A percentile compares a stretch with the other conserved stretches of the same genome.
These are phyloP conservation scores for Coemansia sp. DNA, from an alignment of 192 early-diverging fungal genomes.

Conservation along the genomic window DNA sequence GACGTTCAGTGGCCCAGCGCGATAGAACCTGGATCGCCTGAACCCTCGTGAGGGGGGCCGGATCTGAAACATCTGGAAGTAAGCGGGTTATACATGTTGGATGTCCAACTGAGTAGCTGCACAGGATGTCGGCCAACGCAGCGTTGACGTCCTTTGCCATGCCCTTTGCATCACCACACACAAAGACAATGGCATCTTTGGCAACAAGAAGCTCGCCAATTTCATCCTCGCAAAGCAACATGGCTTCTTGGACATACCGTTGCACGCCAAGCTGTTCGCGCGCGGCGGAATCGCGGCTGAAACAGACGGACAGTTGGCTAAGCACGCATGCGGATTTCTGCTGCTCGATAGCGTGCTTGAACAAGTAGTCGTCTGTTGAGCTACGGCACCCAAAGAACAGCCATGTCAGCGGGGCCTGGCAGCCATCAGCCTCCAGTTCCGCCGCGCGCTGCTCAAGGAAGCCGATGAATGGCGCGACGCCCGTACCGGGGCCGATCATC, in stretches of 20 bases:
- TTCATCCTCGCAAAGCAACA: slow-evolving; percentile 57
- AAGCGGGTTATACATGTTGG: slow-evolving; percentile 16
- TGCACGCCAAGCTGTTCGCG: slow-evolving; percentile 47
- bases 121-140: slow-evolving; percentile 66
- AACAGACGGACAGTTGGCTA: slow-evolving; percentile 59
- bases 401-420: slow-evolving; percentile 36
- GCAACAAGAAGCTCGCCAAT: slow-evolving; percentile 61
- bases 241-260: slow-evolving; percentile 84
- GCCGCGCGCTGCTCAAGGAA: slow-evolving; percentile 78
- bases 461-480: slow-evolving; percentile 90
- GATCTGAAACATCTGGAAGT: slow-evolving; percentile 37
- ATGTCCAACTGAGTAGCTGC: slow-evolving; percentile 37
- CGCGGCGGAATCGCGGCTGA: slow-evolving; percentile 61
- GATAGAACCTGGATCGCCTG: slow-evolving; percentile 56
- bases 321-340: slow-evolving; percentile 55
- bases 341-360: slow-evolving; percentile 60
- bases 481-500: slow-evolving; percentile 91
- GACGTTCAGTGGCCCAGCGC: slow-evolving; percentile 52
- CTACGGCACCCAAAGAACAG: slow-evolving; percentile 87
- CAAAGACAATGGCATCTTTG: slow-evolving; percentile 67
- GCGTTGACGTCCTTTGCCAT: slow-evolving; percentile 89
- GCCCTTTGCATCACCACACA: slow-evolving; percentile 83
- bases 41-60: slow-evolving; percentile 6
- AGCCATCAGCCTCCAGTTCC: slow-evolving; percentile 35
- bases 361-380: slow-evolving; percentile 67